Conservation (phyloP, 345 rosid genomes). For the Linum usitatissimum region DNA sequence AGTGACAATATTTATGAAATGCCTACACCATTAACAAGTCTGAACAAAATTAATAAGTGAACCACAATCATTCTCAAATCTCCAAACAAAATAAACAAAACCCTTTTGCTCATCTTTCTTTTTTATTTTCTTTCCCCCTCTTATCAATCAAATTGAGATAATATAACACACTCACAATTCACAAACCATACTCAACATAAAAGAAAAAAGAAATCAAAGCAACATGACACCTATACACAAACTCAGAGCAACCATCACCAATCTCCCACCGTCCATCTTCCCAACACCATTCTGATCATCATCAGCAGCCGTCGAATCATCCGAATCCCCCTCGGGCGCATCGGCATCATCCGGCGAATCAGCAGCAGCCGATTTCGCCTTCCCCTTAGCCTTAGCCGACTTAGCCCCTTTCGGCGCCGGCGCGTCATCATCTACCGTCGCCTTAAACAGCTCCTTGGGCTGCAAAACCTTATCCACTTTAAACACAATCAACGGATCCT, state of each 20-base stretch:
- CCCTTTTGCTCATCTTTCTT: not conserved
- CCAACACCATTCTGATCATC: slow-evolving; percentile 11
- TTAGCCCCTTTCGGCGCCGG: slow-evolving; percentile 12
- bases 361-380: not conserved
- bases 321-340: slow-evolving; percentile 15
- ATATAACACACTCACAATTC: too few relatives aligned
- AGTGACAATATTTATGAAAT: too few relatives aligned
- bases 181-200: not conserved
- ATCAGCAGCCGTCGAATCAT: slow-evolving; percentile 15
- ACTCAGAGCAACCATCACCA: slow-evolving; percentile 26
- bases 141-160: not conserved
- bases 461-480: slow-evolving; percentile 17
- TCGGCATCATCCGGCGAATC: slow-evolving; percentile 14
- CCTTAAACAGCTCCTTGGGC: slow-evolving; percentile 23
- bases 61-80: too few relatives aligned
- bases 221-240: slow-evolving; percentile 29
- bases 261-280: slow-evolving; percentile 23
- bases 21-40: too few relatives aligned
- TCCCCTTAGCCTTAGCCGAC: not conserved
- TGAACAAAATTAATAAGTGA: too few relatives aligned
- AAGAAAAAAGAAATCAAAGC: not conserved
- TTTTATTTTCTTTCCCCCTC: not conserved
- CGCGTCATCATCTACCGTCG: slow-evolving; percentile 5
- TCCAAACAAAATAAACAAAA: too few relatives aligned
- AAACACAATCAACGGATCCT: slow-evolving; percentile 22